phyloP scores from a whole-genome alignment of 108 stramenopile species.

The Cyclotella choctawhatcheeana region DNA sequence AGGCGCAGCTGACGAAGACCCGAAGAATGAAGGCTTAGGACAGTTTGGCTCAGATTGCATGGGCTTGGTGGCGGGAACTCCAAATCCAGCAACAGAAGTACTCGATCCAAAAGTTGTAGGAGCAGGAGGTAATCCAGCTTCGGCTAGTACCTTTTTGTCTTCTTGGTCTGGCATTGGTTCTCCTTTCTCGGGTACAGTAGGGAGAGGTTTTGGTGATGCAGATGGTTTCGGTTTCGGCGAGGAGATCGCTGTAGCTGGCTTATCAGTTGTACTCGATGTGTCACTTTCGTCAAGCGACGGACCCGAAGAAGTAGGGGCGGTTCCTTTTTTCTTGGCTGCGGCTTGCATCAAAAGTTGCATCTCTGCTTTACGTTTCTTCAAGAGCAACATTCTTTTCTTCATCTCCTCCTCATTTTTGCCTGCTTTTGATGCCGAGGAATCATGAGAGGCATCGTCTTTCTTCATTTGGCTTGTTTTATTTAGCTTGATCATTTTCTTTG shows the following conservation, averaged over 20 bases:
- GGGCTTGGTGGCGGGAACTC: constrained; percentile 7
- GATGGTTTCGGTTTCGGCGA: constrained; percentile 13
- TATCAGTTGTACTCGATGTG: background rate
- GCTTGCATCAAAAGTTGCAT: constrained; percentile 32
- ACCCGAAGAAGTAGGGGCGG: background rate
- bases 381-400: constrained; percentile 20
- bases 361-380: constrained; percentile 37
- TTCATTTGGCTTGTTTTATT: background rate
- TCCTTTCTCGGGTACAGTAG: constrained; percentile 31
- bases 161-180: background rate
- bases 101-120: constrained; percentile 32
- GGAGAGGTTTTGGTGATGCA: constrained; percentile 11
- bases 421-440: background rate
- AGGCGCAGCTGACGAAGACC: background rate
- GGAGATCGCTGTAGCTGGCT: background rate
- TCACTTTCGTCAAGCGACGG: background rate
- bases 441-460: too few relatives aligned
- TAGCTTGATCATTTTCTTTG: background rate
- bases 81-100: constrained; percentile 26
- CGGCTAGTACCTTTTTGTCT: background rate
- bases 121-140: constrained; percentile 1
- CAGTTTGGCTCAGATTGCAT: constrained; percentile 34
- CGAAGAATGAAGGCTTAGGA: constrained; percentile 39
- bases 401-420: background rate
- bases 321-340: constrained; percentile 26